A percentile compares a stretch with the other conserved stretches of the same genome.
These are phyloP conservation scores for Westerdykella aurantiaca DNA, from an alignment of 2,329 filamentous ascomycete species.

Conservation along the genomic window DNA sequence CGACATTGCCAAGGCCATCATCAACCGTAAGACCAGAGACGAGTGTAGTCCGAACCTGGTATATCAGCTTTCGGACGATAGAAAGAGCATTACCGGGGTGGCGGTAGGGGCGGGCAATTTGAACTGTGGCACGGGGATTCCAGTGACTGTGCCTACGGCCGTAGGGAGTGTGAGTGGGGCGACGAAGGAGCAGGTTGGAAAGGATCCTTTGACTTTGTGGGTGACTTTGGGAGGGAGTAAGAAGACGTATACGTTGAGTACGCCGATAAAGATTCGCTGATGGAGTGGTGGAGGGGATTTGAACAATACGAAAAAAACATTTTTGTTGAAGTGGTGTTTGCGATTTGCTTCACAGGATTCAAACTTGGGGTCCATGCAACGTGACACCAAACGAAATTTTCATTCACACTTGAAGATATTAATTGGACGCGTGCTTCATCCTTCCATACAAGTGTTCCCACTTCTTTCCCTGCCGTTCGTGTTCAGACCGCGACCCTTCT, in stretches of 20 bases:
- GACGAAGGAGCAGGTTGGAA: slow-evolving; percentile 47
- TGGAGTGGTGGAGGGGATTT: neutral
- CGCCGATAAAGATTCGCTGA: slow-evolving; percentile 6
- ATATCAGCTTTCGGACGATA: slow-evolving; percentile 40
- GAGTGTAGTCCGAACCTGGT: slow-evolving; percentile 44
- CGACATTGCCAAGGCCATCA: slow-evolving; percentile 46
- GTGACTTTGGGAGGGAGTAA: slow-evolving; percentile 19
- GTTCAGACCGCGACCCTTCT: too few species aligned
- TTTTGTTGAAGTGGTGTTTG: too few species aligned
- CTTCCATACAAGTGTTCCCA: too few species aligned
- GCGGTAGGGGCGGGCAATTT: slow-evolving; percentile 42
- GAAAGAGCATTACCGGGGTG: slow-evolving; percentile 42
- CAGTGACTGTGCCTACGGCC: slow-evolving; percentile 47
- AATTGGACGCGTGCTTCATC: too few species aligned
- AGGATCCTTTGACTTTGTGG: slow-evolving; percentile 32
- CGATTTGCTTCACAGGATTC: too few species aligned
- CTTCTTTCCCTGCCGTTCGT: too few species aligned
- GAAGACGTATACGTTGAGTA: slow-evolving; percentile 7
- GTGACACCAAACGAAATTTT: too few species aligned
- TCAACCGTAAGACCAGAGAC: slow-evolving; percentile 48
- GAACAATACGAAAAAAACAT: too few species aligned
- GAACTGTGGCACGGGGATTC: slow-evolving; percentile 45
- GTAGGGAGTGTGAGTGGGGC: slow-evolving; percentile 39
- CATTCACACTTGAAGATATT: too few species aligned
- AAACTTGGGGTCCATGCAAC: too few species aligned